Base-by-base conservation (phyloP, 2,329 filamentous ascomycete genomes). In the Penicillium janthinellum region DNA sequence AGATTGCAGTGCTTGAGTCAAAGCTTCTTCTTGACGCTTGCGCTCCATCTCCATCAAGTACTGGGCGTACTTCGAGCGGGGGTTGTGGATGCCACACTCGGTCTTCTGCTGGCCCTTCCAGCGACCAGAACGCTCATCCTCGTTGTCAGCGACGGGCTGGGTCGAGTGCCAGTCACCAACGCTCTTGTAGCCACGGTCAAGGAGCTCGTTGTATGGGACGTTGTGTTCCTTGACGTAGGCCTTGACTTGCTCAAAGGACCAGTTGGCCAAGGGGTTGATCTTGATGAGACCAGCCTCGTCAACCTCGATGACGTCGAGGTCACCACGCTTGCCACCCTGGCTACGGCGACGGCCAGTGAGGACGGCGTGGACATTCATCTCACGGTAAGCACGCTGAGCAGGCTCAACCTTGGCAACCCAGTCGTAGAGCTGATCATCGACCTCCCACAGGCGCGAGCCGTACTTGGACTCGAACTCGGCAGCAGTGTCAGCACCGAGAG, bases 41-140 rank as follows among this genome's bases (percentile, higher is more conserved):
- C 83, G 80, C 74, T 92, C 88, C 77, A 90, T 86, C 62, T 92
- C 87, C 70, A 84, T 83, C 57, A 96, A 79, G 78, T 90, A 97
- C 78, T 93, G 88, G 11, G 92, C 90, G 73, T 98, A 99, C 68
- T 92, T 89, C 59, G 91, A 96, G 77, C 93, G 89, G 79, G 95
- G 96, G 84, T 98, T 98, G 86, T 99, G 95, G 73, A 99, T 98
- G 50, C 95, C 95, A 77, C 95, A 99, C 82, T 99, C 95, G 15
- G 92, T 96, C 88, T 99, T 99, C 71, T 84, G 81, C 77, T 92
- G 90, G 63, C 95, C 95, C 85, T 96, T 97, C 95, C 95, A 99
- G 68, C 95, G 89, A 59, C 95, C 95, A 8, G 95, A 90, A 54
- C 95, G 89, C 86, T 99, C 95, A 71, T 98, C 95, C 79, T 99